Evolutionary conservation across 2,329 filamentous ascomycete genomes (phyloP), one percentile per base, ranked within the genome.

Genomic region (Fusarium albidum): DNA sequence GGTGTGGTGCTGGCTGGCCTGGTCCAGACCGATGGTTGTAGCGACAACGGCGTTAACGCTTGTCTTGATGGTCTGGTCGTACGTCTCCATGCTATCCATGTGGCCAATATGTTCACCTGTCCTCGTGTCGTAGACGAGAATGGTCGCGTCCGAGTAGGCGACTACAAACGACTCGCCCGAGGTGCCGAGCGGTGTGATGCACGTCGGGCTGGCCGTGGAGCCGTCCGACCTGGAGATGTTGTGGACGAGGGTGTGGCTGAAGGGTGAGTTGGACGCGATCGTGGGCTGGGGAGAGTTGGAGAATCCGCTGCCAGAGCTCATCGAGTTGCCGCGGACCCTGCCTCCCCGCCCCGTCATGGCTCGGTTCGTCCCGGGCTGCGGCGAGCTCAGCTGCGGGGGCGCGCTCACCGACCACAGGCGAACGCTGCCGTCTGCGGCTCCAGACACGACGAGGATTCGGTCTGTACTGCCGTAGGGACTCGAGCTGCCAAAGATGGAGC

Each of bases 11-110:
- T 86, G 80, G 31, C 55, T 67, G 25, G 64, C 70, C 64, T 92
- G 89, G 65, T 97, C 94, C 21, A 96, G 82, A 2, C 91, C 90
- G 14, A 88, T 83, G 0, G 90, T 95, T 2, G 91, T 96, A 2
- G 94, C 92, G 13, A 96, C 94, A 9, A 98, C 88, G 1, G 92
- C 86, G 69, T 97, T 99, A 61, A 99, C 91, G 32, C 91, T 94
- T 5, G 89, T 91, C 43, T 84, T 82, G 35, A 77, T 66, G 1
- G 92, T 95, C 9, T 90, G 90, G 66, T 99, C 91, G 65, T 96
- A 98, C 1, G 94, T 98, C 74, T 98, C 95, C 40, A 90, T 79
- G 70, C 92, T 97, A 29, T 92, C 91, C 94, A 99, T 98, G 39
- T 86, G 87, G 27, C 92, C 91, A 32, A 97, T 85, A 69, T 96